Conservation (phyloP, 129 eudicot genomes). For the Apium graveolens region DNA sequence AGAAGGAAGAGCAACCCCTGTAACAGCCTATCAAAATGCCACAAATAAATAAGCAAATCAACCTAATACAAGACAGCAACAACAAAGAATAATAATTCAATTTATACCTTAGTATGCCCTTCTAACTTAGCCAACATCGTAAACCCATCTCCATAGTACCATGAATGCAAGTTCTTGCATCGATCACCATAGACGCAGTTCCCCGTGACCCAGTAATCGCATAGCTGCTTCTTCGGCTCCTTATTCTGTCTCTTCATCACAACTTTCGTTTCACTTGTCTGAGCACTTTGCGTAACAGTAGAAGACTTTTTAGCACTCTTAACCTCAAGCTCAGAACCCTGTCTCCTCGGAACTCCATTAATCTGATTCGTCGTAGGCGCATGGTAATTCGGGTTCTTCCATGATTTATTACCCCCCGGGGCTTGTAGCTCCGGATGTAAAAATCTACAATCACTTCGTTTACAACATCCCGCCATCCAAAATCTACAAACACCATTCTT, state of each 20-base stretch:
- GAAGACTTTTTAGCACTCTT: slow-evolving; percentile 10
- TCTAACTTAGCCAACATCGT: slow-evolving; percentile 45
- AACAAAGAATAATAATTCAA: neutral
- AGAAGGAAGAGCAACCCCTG: slow-evolving; percentile 52
- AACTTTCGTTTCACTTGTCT: neutral
- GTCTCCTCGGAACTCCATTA: neutral
- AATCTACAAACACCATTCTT: neutral
- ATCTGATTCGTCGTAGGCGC: neutral
- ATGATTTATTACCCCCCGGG: neutral
- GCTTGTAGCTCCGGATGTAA: neutral
- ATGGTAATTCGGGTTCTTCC: slow-evolving; percentile 4
- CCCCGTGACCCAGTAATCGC: slow-evolving; percentile 35
- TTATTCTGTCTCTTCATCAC: neutral
- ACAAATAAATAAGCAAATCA: neutral
- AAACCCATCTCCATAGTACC: slow-evolving; percentile 47
- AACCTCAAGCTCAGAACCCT: neutral
- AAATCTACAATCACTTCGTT: neutral
- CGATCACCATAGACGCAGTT: slow-evolving; percentile 39
- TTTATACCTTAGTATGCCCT: slow-evolving; percentile 44
- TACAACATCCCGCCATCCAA: slow-evolving; percentile 2
- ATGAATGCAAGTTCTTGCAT: slow-evolving; percentile 39
- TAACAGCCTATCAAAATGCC: slow-evolving; percentile 30
- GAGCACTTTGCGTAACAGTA: neutral
- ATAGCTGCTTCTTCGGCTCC: slow-evolving; percentile 13
- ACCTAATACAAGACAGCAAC: neutral